A percentile compares a stretch with the other conserved stretches of the same genome.
phyloP scores from a whole-genome alignment of 2,329 filamentous ascomycete genomes.

The Cladobotryum mycophilum region DNA sequence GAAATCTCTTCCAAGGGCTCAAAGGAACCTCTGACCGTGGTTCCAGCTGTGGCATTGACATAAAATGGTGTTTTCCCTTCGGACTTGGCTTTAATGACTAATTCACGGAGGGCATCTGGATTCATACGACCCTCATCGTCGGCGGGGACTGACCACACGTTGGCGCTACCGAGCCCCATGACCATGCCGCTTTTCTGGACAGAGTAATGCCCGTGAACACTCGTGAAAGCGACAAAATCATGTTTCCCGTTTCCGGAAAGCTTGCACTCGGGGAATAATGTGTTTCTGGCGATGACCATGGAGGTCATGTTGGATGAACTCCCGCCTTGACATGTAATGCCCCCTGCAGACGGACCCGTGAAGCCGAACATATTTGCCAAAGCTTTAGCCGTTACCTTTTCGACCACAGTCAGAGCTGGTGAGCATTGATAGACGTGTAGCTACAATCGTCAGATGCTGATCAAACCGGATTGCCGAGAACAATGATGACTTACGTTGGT shows the following conservation, averaged over 20 bases:
- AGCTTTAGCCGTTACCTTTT: constrained; percentile 70
- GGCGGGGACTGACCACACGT: constrained; percentile 69
- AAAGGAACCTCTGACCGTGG: constrained; percentile 85
- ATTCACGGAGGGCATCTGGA: constrained; percentile 55
- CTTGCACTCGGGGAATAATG: constrained; percentile 74
- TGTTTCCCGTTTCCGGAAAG: constrained; percentile 57
- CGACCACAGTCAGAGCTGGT: constrained; percentile 77
- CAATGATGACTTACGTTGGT: constrained; percentile 59
- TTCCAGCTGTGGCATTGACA: constrained; percentile 92
- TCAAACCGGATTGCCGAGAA: no score
- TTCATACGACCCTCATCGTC: constrained; percentile 68
- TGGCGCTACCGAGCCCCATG: constrained; percentile 70
- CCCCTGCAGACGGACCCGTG: constrained; percentile 61
- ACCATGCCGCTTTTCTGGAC: constrained; percentile 93
- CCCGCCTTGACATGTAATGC: constrained; percentile 75
- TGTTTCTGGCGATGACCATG: constrained; percentile 82
- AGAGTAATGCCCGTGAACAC: constrained; percentile 85
- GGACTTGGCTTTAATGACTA: constrained; percentile 54
- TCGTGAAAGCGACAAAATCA: constrained; percentile 80
- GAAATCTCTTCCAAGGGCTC: constrained; percentile 71
- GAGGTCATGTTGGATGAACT: constrained; percentile 79
- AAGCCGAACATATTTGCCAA: constrained; percentile 76
- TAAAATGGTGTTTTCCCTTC: constrained; percentile 81
- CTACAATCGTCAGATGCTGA: constrained; percentile 27
- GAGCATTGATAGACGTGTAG: constrained; percentile 92